These are phyloP conservation scores for Cytospora paraplurivora DNA, from an alignment of 2,329 filamentous ascomycete genomes.

Conservation along the genomic window DNA sequence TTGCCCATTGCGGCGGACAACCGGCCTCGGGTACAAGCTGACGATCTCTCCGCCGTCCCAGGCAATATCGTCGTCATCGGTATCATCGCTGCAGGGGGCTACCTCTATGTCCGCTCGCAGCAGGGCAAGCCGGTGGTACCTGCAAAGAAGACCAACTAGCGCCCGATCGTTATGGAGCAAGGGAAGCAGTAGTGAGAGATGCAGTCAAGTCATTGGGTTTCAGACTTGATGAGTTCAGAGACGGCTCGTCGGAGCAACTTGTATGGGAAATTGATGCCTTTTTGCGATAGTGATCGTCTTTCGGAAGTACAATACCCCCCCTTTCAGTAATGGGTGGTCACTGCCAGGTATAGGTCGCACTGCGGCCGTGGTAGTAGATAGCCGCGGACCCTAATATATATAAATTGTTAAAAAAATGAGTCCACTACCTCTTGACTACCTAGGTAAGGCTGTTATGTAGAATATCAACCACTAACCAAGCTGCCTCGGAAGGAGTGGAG, in stretches of 20 bases:
- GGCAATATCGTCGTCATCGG: slow-evolving; percentile 43
- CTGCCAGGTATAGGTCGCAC: not conserved
- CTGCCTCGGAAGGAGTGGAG: no score
- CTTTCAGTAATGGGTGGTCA: not conserved
- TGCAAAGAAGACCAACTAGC: slow-evolving; percentile 30
- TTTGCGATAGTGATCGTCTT: not conserved
- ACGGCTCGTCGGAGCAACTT: not conserved
- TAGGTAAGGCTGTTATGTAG: no score
- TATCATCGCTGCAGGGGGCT: slow-evolving; percentile 36
- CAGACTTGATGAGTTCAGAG: not conserved
- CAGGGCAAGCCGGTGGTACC: slow-evolving; percentile 29
- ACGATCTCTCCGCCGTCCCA: slow-evolving; percentile 19
- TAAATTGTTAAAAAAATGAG: no score
- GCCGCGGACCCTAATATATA: not conserved
- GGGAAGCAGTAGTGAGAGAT: not conserved
- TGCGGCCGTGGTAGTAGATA: not conserved
- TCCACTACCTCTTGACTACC: no score
- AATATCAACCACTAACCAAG: no score
- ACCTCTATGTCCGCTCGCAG: slow-evolving; percentile 39
- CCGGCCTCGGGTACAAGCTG: not conserved
- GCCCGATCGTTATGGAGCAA: not conserved
- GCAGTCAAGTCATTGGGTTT: not conserved
- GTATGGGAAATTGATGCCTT: not conserved
- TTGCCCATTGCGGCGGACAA: not conserved
- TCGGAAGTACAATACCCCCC: not conserved